Base-by-base conservation (phyloP, 2,329 filamentous ascomycete genomes). In the Nigrospora sphaerica region DNA sequence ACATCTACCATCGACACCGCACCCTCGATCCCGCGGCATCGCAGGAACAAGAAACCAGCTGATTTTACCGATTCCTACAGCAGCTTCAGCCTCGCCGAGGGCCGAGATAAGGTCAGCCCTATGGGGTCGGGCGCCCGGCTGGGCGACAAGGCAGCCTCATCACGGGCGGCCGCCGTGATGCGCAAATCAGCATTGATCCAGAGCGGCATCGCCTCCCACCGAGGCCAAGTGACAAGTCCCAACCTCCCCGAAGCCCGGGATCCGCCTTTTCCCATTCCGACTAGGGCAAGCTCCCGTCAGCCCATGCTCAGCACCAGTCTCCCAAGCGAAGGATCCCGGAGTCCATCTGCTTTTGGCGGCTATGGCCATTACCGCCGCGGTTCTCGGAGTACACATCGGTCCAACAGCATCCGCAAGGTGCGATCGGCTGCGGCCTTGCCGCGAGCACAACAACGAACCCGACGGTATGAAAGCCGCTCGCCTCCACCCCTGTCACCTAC, bases 261-360 rank as follows among this genome's bases (percentile, higher is more conserved):
- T 44, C 91, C 93, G 28, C 93, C 93, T 1, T 96, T 95, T 70
- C 91, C 93, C 0, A 95, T 98, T 7, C 93, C 93, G 0, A 85
- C 84, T 3, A 77, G 93, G 47, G 87, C 88, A 31, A 97, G 92
- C 65, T 98, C 91, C 6, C 81, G 90, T 49, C 83, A 85, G 57
- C 77, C 84, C 18, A 78, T 81, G 1, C 66, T 82, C 49, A 84
- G 78, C 54, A 71, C 77, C 43, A 90, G 86, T 61, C 72, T 73
- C 3, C 73, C 76, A 1, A 81, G 79, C 50, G 89, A 95, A 51
- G 86, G 86, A 4, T 83, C 82, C 36, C 78, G 81, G 52, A 95
- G 88, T 60, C 90, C 90, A 1, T 89, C 85, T 1, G 76, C 80
- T 32, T 47, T 45, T 11, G 67, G 68, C 12, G 71, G 72, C n/a